Percentiles rank a stretch among this genome's conserved stretches.
phyloP scores from a whole-genome alignment of 306 rosid genomes.

The Gillenia trifoliata region DNA sequence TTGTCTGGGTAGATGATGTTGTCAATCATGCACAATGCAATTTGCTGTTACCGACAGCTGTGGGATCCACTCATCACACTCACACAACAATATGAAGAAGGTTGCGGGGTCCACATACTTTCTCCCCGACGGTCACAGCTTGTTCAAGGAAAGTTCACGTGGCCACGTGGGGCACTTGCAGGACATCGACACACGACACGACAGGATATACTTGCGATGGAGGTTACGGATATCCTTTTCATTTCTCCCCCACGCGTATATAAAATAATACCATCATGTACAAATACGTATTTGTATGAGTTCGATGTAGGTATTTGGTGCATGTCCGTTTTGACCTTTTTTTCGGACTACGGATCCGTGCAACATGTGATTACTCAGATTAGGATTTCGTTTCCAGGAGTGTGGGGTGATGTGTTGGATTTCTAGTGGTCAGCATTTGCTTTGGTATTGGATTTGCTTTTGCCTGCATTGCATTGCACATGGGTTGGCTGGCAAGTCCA shows the following conservation, averaged over 20 bases:
- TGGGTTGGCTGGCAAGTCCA: not conserved
- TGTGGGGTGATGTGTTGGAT: not conserved
- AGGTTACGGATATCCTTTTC: not conserved
- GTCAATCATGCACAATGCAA: not conserved
- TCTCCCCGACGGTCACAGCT: not conserved
- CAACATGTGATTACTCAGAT: not conserved
- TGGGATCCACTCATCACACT: not conserved
- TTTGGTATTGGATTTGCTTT: not conserved
- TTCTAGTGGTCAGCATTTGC: not conserved
- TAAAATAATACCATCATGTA: not conserved
- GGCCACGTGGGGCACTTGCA: constrained; percentile 19
- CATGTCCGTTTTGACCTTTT: not conserved
- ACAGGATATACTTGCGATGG: not conserved
- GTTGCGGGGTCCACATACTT: not conserved
- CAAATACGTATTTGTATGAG: not conserved
- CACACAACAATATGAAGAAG: not conserved
- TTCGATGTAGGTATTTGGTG: not conserved
- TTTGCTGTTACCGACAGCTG: not conserved
- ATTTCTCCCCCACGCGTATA: not conserved
- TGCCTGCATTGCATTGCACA: too few relatives aligned
- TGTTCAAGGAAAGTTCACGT: constrained; percentile 2
- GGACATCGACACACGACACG: not conserved
- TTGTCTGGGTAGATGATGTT: too few relatives aligned
- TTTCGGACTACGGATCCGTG: not conserved
- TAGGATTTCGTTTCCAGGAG: not conserved